phyloP scores from a whole-genome alignment of 2,329 filamentous ascomycete species.

The Shiraia bambusicola region DNA sequence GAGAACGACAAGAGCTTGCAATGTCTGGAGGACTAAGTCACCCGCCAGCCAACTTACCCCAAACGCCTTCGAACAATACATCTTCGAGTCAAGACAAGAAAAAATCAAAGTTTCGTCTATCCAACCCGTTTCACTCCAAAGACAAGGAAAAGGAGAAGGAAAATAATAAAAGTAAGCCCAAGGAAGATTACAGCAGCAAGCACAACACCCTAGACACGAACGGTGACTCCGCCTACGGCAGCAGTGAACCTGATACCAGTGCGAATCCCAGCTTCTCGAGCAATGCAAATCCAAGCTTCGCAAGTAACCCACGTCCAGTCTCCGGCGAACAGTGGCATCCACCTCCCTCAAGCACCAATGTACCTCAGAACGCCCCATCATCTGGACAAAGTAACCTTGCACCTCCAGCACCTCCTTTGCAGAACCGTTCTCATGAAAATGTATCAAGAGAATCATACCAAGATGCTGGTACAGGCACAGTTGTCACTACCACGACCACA shows the following conservation, averaged over 20 bases:
- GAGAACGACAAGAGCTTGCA: conserved; percentile 32
- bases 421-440: conserved; percentile 26
- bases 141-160: conserved; percentile 33
- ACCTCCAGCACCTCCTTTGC: conserved; percentile 15
- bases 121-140: conserved; percentile 41
- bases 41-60: conserved; percentile 21
- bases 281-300: conserved; percentile 37
- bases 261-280: conserved; percentile 34
- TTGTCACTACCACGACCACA: conserved; percentile 40
- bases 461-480: conserved; percentile 35
- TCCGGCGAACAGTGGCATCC: conserved; percentile 32
- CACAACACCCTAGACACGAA: conserved; percentile 17
- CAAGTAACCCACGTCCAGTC: conserved; percentile 27
- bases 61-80: conserved; percentile 18
- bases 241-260: conserved; percentile 37
- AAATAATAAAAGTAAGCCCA: conserved; percentile 8
- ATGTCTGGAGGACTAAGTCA: conserved; percentile 23
- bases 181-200: conserved; percentile 13
- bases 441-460: conserved; percentile 33
- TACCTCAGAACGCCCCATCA: conserved; percentile 13
- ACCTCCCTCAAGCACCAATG: conserved; percentile 14
- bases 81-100: conserved; percentile 36
- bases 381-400: conserved; percentile 15
- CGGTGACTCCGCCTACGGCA: conserved; percentile 38
- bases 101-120: conserved; percentile 41